These are phyloP conservation scores for Linnemannia schmuckeri DNA, from an alignment of 192 early-diverging fungal species.

Conservation along the genomic window DNA sequence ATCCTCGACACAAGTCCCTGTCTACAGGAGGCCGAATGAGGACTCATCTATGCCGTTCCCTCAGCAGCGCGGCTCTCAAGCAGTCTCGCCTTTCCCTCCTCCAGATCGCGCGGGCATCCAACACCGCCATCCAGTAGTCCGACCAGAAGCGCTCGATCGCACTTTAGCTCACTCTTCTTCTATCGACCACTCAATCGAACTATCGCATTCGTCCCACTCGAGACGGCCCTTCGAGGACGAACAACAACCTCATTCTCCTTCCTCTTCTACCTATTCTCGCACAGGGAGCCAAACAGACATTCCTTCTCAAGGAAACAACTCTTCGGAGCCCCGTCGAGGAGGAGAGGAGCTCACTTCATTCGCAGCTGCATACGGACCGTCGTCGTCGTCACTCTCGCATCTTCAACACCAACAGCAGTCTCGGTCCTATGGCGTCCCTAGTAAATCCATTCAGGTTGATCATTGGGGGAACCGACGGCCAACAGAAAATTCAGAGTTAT, in stretches of 20 bases:
- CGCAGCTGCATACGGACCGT: not conserved
- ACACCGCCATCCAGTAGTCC: slow-evolving; percentile 11
- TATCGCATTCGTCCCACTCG: not conserved
- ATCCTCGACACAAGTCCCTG: too few relatives aligned
- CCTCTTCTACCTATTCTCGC: not conserved
- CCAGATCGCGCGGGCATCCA: not conserved
- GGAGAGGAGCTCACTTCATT: not conserved
- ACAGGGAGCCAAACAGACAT: not conserved
- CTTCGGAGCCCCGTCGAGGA: not conserved
- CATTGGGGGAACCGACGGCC: not conserved
- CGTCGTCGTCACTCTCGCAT: not conserved
- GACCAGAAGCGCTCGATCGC: slow-evolving; percentile 9
- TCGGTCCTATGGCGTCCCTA: not conserved
- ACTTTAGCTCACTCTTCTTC: not conserved
- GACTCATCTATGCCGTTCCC: not conserved
- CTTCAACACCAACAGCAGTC: not conserved
- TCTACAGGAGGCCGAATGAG: not conserved
- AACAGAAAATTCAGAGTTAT: not conserved
- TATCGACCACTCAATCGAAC: not conserved
- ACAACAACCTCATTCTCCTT: not conserved
- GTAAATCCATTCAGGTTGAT: not conserved
- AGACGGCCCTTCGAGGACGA: not conserved
- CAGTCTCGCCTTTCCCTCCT: not conserved
- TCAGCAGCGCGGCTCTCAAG: slow-evolving; percentile 13
- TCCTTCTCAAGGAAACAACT: not conserved